Evolutionary conservation across 1,139 yeast genomes (phyloP).

Genomic region (Lodderomyces metapsilosis): DNA sequence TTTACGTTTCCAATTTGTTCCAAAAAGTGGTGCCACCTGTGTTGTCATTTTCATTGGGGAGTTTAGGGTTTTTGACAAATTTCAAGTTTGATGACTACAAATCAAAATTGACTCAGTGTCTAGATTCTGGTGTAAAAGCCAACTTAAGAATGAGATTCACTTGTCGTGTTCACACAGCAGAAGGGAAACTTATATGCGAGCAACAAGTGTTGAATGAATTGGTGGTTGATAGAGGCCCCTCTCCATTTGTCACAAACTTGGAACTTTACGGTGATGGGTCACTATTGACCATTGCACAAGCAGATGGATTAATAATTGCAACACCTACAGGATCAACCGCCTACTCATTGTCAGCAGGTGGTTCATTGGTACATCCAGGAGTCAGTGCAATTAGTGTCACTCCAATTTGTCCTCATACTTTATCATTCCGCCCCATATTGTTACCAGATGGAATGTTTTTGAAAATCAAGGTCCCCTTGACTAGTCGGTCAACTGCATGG

Average conservation of each 20-base stretch:
- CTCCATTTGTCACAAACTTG: conserved; percentile 80
- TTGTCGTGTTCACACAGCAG: conserved; percentile 59
- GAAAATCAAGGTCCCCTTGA: conserved; percentile 68
- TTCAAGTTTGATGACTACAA: conserved; percentile 72
- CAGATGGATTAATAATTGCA: conserved; percentile 84
- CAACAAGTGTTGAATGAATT: conserved; percentile 83
- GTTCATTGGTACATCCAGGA: conserved; percentile 85
- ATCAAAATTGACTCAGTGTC: conserved; percentile 50
- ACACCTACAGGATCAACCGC: conserved; percentile 95
- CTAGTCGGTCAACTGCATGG: conserved; percentile 81
- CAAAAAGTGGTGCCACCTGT: conserved; percentile 86
- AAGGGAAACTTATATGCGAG: conserved; percentile 61
- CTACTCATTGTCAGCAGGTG: conserved; percentile 86
- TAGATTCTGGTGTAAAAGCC: conserved; percentile 72
- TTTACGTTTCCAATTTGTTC: conserved; percentile 75
- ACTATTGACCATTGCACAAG: conserved; percentile 80
- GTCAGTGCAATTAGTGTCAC: conserved; percentile 88
- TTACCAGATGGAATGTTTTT: conserved; percentile 83
- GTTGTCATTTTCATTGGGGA: conserved; percentile 77
- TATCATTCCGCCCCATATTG: conserved; percentile 82
- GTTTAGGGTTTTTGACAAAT: conserved; percentile 78
- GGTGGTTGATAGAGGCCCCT: conserved; percentile 85
- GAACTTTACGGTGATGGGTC: conserved; percentile 83
- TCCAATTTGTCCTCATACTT: conserved; percentile 89
- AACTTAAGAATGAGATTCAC: conserved; percentile 80